These are phyloP conservation scores for Protostelium mycophagum DNA, from an alignment of 78 protist species.

Conservation along the genomic window DNA sequence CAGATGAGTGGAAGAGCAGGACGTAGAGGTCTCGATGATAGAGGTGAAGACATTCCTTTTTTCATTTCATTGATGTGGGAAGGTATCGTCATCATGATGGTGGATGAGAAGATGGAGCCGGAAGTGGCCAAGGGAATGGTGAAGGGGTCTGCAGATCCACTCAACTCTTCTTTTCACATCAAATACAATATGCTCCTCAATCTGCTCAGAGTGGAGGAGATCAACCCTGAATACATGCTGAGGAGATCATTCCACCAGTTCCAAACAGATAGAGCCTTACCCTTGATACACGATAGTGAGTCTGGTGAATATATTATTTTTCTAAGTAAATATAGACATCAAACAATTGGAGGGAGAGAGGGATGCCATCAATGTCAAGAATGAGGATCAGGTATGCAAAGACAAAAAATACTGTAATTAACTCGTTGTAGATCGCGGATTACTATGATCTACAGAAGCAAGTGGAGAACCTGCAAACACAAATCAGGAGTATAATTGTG, in stretches of 20 bases:
- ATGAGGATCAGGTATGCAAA: conserved; percentile 20
- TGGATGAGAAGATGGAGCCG: conserved; percentile 86
- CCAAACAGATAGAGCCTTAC: conserved; percentile 67
- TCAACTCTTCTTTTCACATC: conserved; percentile 85
- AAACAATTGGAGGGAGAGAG: conserved; percentile 30
- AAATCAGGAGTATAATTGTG: conserved; percentile 36
- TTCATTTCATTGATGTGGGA: not conserved
- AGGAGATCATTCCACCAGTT: conserved; percentile 82
- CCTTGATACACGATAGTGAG: conserved; percentile 37
- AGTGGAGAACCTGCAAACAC: conserved; percentile 20
- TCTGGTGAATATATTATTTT: not conserved
- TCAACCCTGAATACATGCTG: conserved; percentile 75
- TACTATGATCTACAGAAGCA: conserved; percentile 20
- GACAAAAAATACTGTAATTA: too few species aligned
- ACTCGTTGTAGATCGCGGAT: conserved; percentile 8
- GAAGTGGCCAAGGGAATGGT: conserved; percentile 70
- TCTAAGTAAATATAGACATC: conserved; percentile 5
- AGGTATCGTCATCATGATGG: conserved; percentile 90
- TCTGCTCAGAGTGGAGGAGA: conserved; percentile 84
- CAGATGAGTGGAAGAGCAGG: conserved; percentile 99
- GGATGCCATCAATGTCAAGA: conserved; percentile 8
- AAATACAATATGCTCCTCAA: conserved; percentile 92
- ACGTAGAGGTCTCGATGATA: conserved; percentile 91
- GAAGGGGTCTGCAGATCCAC: conserved; percentile 83
- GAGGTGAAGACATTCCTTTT: not conserved